These are phyloP conservation scores for Mycena pura DNA, from an alignment of 768 basidiomycete genomes.

Conservation along the genomic window DNA sequence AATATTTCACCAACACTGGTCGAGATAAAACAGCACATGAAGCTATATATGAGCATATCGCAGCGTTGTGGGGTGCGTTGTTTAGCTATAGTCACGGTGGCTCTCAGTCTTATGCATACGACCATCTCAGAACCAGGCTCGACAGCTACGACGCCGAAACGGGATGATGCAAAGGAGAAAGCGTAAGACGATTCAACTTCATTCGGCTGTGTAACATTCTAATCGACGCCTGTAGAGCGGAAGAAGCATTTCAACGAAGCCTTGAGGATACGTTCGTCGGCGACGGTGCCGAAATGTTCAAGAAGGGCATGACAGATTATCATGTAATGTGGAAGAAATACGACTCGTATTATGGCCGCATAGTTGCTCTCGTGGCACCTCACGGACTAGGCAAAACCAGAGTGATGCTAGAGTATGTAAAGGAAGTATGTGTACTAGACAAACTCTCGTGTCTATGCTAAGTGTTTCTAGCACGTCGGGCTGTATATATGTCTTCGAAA, in stretches of 20 bases:
- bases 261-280: background rate
- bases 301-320: background rate
- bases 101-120: too few species aligned
- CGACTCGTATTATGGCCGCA: background rate
- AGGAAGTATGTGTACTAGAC: background rate
- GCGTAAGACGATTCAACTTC: too few species aligned
- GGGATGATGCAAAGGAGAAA: too few species aligned
- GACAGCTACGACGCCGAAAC: too few species aligned
- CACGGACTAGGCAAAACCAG: background rate
- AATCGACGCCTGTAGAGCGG: too few species aligned
- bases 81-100: too few species aligned
- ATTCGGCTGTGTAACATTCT: too few species aligned
- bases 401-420: background rate
- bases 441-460: background rate
- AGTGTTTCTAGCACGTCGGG: background rate
- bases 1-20: too few species aligned
- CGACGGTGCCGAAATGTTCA: background rate
- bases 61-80: too few species aligned
- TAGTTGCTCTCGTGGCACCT: background rate
- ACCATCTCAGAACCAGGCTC: too few species aligned
- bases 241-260: background rate
- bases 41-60: too few species aligned
- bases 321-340: background rate
- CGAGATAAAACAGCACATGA: too few species aligned
- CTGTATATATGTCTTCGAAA: background rate